A percentile compares a stretch with the other conserved stretches of the same genome.
Conservation (phyloP, 495 filamentous ascomycete species). For the Diplogelasinospora grovesii region DNA sequence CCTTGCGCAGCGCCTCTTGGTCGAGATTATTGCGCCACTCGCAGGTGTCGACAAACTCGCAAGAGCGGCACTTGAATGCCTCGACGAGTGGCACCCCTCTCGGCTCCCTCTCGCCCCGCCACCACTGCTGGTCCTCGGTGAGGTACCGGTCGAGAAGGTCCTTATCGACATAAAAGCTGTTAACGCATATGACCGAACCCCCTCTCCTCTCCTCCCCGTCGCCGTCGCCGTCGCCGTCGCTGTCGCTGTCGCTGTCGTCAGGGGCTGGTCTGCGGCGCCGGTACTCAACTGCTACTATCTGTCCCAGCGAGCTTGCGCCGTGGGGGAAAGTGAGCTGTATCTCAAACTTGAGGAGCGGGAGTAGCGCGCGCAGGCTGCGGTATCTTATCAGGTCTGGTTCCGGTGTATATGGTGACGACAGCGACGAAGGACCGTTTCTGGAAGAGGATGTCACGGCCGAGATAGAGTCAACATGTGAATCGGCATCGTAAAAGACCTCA, state of each 20-base stretch:
- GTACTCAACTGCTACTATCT: conserved; percentile 60
- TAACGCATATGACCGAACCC: conserved; percentile 52
- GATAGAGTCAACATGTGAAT: conserved; percentile 18
- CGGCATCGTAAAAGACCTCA: conserved; percentile 39
- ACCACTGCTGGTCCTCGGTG: conserved; percentile 69
- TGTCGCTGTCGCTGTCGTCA: conserved; percentile 17
- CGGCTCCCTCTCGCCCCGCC: conserved; percentile 70
- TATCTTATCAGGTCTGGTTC: conserved; percentile 22
- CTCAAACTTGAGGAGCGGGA: conserved; percentile 35
- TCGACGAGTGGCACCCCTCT: conserved; percentile 84
- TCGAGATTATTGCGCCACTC: conserved; percentile 43
- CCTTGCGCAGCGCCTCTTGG: conserved; percentile 18
- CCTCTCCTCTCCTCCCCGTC: conserved; percentile 3
- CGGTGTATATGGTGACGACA: conserved; percentile 32
- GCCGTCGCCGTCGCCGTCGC: conserved; percentile 38
- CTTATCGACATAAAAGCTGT: conserved; percentile 64
- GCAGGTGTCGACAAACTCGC: conserved; percentile 50
- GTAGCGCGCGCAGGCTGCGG: conserved; percentile 31
- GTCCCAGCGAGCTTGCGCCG: conserved; percentile 42
- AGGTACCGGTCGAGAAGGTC: conserved; percentile 57
- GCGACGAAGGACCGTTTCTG: conserved; percentile 5
- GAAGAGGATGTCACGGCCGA: conserved; percentile 3
- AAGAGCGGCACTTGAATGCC: conserved; percentile 73
- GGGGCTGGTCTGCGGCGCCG: conserved; percentile 33
- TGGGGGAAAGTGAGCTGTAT: conserved; percentile 51